Conservation (phyloP, 2,329 filamentous ascomycete species). For the Aspergillus felis region DNA sequence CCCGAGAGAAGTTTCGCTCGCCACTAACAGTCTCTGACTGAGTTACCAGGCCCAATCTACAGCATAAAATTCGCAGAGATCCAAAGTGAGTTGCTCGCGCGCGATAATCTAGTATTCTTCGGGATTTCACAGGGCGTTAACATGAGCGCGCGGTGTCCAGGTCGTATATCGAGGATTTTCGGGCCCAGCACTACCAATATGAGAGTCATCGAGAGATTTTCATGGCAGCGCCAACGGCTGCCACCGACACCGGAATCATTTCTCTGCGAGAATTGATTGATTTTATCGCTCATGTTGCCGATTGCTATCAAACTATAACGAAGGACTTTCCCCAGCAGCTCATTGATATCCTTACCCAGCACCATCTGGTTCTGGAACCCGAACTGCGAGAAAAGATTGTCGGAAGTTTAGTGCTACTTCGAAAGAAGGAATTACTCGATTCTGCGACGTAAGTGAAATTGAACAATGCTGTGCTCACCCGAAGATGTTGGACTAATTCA, state of each 20-base stretch:
- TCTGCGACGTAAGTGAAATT: conserved; percentile 56
- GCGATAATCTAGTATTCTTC: background rate
- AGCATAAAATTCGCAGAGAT: conserved; percentile 87
- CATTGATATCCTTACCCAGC: conserved; percentile 71
- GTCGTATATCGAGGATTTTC: conserved; percentile 86
- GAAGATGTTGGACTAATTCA: background rate
- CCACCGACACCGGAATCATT: conserved; percentile 72
- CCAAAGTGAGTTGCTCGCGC: conserved; percentile 56
- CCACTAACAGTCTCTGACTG: conserved; percentile 20
- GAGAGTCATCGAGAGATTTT: conserved; percentile 89
- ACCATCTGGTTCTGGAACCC: conserved; percentile 76
- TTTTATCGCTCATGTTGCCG: conserved; percentile 87
- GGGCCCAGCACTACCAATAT: conserved; percentile 86
- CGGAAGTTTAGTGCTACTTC: conserved; percentile 77
- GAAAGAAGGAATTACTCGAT: conserved; percentile 89
- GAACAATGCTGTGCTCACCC: background rate
- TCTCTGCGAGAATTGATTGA: conserved; percentile 90
- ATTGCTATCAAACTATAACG: conserved; percentile 84
- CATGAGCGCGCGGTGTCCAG: conserved; percentile 36
- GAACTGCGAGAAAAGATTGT: conserved; percentile 94
- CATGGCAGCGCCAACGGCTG: conserved; percentile 73
- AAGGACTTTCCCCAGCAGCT: conserved; percentile 74
- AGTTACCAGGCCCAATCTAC: conserved; percentile 65
- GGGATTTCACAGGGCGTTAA: conserved; percentile 3
- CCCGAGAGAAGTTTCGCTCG: conserved; percentile 11